phyloP scores from a whole-genome alignment of 352 stramenopile species.

The Phytopythium cucurbitacearum region DNA sequence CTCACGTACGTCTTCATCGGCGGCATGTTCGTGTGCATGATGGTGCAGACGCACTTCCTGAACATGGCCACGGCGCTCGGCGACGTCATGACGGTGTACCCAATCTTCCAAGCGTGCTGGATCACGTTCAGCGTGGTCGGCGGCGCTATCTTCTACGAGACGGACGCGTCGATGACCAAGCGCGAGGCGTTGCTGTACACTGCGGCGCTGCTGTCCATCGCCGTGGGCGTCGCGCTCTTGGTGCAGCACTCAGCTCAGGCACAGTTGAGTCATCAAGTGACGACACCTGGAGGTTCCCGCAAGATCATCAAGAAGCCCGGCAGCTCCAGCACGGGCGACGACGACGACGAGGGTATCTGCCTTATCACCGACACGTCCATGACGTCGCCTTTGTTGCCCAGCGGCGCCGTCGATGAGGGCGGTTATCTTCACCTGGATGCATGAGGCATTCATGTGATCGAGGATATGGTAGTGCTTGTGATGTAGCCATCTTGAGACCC shows the following conservation, averaged over 20 bases:
- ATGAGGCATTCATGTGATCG: slow-evolving; percentile 1
- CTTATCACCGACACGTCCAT: slow-evolving; percentile 62
- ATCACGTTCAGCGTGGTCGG: slow-evolving; percentile 87
- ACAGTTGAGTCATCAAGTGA: background rate
- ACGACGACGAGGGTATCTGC: slow-evolving; percentile 39
- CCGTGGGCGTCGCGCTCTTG: slow-evolving; percentile 58
- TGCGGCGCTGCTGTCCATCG: slow-evolving; percentile 64
- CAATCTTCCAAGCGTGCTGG: slow-evolving; percentile 86
- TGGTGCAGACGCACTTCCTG: slow-evolving; percentile 86
- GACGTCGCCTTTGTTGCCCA: slow-evolving; percentile 50
- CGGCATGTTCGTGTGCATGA: slow-evolving; percentile 83
- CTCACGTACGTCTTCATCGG: slow-evolving; percentile 85
- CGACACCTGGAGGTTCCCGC: slow-evolving; percentile 5
- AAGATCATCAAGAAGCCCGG: slow-evolving; percentile 11
- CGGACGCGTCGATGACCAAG: slow-evolving; percentile 46
- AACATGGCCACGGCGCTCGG: slow-evolving; percentile 81
- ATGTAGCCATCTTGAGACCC: background rate
- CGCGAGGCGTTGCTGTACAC: slow-evolving; percentile 70
- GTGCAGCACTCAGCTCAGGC: slow-evolving; percentile 57
- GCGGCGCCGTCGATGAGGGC: slow-evolving; percentile 37
- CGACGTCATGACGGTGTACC: slow-evolving; percentile 88
- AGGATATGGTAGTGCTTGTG: background rate
- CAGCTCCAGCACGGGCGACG: slow-evolving; percentile 14
- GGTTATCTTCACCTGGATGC: slow-evolving; percentile 51
- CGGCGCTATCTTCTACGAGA: slow-evolving; percentile 81